A percentile compares a stretch with the other conserved stretches of the same genome.
Conservation (phyloP, 2,329 filamentous ascomycete species). For the Diaporthe longicolla region DNA sequence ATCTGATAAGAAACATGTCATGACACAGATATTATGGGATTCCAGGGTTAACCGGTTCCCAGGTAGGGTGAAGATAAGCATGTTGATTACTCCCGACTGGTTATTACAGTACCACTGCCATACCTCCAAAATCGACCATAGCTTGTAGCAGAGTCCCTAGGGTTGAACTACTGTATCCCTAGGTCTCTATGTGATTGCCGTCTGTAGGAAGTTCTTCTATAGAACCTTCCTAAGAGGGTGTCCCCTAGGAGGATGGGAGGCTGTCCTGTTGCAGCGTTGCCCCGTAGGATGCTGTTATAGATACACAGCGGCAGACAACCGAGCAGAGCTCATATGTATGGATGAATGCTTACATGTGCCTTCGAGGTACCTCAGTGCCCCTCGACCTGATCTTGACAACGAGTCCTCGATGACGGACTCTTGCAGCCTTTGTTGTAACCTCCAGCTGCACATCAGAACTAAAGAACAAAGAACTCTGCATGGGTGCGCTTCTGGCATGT, state of each 20-base stretch:
- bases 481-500: conserved; percentile 11
- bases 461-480: conserved; percentile 17
- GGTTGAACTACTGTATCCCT: too few relatives aligned
- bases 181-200: too few relatives aligned
- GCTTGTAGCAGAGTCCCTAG: too few relatives aligned
- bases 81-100: neutral
- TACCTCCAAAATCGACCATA: too few relatives aligned
- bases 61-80: conserved; percentile 7
- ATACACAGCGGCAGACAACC: too few relatives aligned
- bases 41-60: neutral
- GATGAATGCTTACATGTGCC: neutral
- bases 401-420: neutral
- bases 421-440: neutral
- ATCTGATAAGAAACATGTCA: conserved; percentile 36
- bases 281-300: too few relatives aligned
- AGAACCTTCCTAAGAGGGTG: too few relatives aligned
- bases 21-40: conserved; percentile 10
- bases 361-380: neutral
- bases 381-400: neutral
- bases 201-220: too few relatives aligned
- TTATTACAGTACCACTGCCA: neutral
- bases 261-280: too few relatives aligned
- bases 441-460: neutral
- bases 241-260: too few relatives aligned
- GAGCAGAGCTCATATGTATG: too few relatives aligned